These are phyloP conservation scores for Chrysoporthe puriensis DNA, from an alignment of 2,329 filamentous ascomycete species.

Conservation along the genomic window DNA sequence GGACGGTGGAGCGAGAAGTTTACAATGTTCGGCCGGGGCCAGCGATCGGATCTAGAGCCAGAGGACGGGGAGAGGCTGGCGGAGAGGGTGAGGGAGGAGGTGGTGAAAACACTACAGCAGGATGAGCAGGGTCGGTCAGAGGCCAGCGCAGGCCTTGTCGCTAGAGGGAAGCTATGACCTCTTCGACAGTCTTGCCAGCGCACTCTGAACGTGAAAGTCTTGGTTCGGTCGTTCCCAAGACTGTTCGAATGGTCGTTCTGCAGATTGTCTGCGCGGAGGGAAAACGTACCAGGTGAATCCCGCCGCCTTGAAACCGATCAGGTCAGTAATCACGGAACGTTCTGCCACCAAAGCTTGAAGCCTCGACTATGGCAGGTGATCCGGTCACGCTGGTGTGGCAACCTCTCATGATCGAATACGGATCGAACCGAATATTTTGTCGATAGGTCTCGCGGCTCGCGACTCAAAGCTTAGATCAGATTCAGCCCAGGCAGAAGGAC, in stretches of 20 bases:
- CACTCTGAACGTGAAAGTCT: too few relatives aligned
- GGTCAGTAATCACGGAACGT: neutral
- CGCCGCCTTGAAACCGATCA: too few relatives aligned
- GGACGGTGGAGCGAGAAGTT: slow-evolving; percentile 65
- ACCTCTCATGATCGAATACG: neutral
- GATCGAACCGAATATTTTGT: neutral
- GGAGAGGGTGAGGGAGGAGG: slow-evolving; percentile 52
- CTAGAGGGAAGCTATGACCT: slow-evolving; percentile 44
- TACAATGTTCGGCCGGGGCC: slow-evolving; percentile 80
- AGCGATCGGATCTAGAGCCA: slow-evolving; percentile 75
- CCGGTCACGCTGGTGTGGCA: neutral
- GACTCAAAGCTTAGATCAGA: neutral
- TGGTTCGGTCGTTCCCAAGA: too few relatives aligned
- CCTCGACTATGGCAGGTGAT: too few relatives aligned
- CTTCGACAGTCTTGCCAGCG: neutral
- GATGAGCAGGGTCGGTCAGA: slow-evolving; percentile 39
- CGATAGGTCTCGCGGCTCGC: neutral
- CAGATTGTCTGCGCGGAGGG: too few relatives aligned
- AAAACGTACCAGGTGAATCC: too few relatives aligned
- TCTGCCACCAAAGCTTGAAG: neutral
- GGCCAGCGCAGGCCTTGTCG: slow-evolving; percentile 24
- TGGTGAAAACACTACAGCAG: slow-evolving; percentile 52
- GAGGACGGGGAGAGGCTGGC: slow-evolving; percentile 69
- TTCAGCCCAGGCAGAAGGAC: neutral
- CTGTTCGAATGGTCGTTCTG: too few relatives aligned